Conservation (phyloP, 495 filamentous ascomycete genomes). For the Hypoxylon intermedium region DNA sequence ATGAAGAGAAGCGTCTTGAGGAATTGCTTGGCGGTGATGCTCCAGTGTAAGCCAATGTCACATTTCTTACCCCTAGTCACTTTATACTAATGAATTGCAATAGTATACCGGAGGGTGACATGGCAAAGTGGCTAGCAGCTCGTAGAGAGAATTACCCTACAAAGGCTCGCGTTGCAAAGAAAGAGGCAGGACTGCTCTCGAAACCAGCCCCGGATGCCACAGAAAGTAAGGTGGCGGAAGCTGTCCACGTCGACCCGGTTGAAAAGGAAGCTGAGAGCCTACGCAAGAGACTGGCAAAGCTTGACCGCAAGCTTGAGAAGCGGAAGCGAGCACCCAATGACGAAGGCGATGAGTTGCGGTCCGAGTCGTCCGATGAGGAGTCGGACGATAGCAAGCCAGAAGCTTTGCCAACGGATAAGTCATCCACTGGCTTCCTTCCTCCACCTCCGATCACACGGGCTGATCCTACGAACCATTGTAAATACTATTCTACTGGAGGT, state of each 20-base stretch:
- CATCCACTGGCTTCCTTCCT: constrained; percentile 34
- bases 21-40: constrained; percentile 61
- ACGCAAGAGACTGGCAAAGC: constrained; percentile 57
- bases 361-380: constrained; percentile 47
- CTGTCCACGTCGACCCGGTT: constrained; percentile 47
- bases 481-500: constrained; percentile 66
- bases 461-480: constrained; percentile 63
- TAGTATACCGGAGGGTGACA: constrained; percentile 64
- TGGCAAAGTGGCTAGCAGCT: constrained; percentile 81
- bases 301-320: constrained; percentile 61
- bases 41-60: constrained; percentile 50
- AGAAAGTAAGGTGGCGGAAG: constrained; percentile 31
- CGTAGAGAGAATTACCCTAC: constrained; percentile 81
- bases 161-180: constrained; percentile 63
- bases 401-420: constrained; percentile 46
- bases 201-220: constrained; percentile 28
- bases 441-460: constrained; percentile 57
- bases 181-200: constrained; percentile 43
- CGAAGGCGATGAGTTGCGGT: constrained; percentile 63
- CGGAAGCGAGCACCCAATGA: constrained; percentile 63
- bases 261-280: constrained; percentile 58
- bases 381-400: constrained; percentile 60
- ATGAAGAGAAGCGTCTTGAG: constrained; percentile 75
- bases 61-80: constrained; percentile 8
- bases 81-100: constrained; percentile 34